A percentile compares a stretch with the other conserved stretches of the same genome.
Evolutionary conservation across 345 rosid genomes (phyloP).

Genomic region (Eucalyptus sideroxylon): DNA sequence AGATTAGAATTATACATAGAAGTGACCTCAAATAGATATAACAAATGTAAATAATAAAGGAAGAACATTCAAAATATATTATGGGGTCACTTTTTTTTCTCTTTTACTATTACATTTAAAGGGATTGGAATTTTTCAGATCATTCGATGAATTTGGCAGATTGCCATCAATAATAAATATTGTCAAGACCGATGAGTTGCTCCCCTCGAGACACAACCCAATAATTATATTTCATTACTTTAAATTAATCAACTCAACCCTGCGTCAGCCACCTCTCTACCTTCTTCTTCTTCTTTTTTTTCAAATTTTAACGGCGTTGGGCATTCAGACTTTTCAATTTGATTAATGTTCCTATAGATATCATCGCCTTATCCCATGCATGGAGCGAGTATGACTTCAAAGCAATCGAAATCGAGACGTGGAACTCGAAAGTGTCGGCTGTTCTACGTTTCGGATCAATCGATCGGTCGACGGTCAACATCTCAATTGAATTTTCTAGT

Average conservation of each 20-base stretch:
- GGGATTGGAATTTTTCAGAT: too few species aligned
- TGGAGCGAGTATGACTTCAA: not conserved
- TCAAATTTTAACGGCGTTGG: accelerated
- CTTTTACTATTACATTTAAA: not conserved
- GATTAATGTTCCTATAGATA: accelerated
- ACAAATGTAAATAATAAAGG: not conserved
- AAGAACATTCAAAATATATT: not conserved
- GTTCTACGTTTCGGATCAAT: not conserved
- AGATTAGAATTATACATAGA: not conserved
- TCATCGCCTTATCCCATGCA: accelerated
- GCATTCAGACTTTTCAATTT: not conserved
- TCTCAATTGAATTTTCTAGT: not conserved
- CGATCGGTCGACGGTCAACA: not conserved
- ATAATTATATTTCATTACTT: not conserved
- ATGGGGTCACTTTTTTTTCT: too few species aligned
- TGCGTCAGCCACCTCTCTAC: not conserved
- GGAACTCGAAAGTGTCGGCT: not conserved
- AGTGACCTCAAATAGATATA: too few species aligned
- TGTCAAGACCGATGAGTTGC: not conserved
- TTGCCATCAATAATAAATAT: not conserved
- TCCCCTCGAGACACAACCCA: accelerated
- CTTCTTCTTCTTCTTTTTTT: accelerated
- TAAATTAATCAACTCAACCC: not conserved
- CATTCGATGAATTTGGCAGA: accelerated
- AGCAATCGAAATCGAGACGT: not conserved